phyloP scores from a whole-genome alignment of 345 rosid species.

The Hibiscus syriacus region DNA sequence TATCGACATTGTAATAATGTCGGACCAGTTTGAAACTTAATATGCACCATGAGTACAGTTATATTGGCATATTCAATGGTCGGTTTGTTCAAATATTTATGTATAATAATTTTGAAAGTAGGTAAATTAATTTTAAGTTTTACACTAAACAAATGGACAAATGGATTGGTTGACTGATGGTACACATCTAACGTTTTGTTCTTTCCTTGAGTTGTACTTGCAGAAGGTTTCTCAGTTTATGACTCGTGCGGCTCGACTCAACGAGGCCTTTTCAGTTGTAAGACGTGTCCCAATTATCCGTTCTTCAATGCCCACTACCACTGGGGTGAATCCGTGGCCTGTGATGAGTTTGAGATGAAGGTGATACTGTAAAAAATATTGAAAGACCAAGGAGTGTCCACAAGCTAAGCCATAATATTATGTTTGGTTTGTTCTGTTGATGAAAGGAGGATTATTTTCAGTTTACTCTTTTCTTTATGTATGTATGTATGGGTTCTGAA shows the following conservation, averaged over 20 bases:
- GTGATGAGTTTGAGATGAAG: constrained; percentile 62
- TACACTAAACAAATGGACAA: background rate
- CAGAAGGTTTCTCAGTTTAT: constrained; percentile 75
- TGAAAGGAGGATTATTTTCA: background rate
- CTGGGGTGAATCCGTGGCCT: constrained; percentile 72
- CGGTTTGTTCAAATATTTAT: too few relatives aligned
- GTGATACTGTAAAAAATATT: background rate
- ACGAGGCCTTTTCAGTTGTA: constrained; percentile 82
- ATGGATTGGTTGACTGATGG: background rate
- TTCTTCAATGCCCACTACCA: constrained; percentile 50
- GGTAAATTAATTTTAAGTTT: too few relatives aligned
- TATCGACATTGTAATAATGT: too few relatives aligned
- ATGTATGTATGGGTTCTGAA: background rate
- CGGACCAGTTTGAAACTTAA: too few relatives aligned
- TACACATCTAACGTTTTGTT: background rate
- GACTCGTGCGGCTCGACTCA: constrained; percentile 68
- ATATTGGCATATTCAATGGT: too few relatives aligned
- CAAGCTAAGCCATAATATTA: constrained; percentile 2
- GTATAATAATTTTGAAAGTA: too few relatives aligned
- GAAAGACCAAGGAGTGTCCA: background rate
- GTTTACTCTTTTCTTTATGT: background rate
- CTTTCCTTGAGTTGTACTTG: constrained; percentile 4
- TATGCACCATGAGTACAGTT: too few relatives aligned
- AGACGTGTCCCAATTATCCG: constrained; percentile 70
- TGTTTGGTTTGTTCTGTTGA: constrained; percentile 1